Evolutionary conservation across 768 basidiomycete species (phyloP).

Genomic region (Pleurotus ostreatus): DNA sequence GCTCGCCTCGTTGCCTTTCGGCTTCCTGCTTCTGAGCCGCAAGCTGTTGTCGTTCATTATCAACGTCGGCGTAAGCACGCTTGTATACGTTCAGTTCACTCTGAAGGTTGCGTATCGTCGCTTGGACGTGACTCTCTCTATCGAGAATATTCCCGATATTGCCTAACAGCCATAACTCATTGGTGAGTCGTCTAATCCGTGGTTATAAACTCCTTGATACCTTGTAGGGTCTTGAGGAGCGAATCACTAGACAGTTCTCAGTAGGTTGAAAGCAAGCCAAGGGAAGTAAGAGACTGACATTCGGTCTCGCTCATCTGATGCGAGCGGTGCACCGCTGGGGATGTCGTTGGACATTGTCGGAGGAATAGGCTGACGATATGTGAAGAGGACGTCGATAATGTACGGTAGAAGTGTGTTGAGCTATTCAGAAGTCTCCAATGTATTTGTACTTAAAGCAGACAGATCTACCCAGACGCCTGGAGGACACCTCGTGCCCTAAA

Average conservation of each 20-base stretch:
- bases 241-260: conserved; percentile 16
- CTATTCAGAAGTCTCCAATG: too few species aligned
- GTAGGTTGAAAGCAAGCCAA: neutral
- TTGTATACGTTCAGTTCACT: conserved; percentile 40
- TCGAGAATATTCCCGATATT: conserved; percentile 34
- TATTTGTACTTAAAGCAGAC: too few species aligned
- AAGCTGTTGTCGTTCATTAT: conserved; percentile 25
- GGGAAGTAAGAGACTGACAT: neutral
- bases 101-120: conserved; percentile 32
- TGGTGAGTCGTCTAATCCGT: too few species aligned
- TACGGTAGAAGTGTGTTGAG: too few species aligned
- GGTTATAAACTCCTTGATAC: conserved; percentile 14
- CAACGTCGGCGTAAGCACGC: conserved; percentile 34
- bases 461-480: too few species aligned
- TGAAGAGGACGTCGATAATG: too few species aligned
- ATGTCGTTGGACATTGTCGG: neutral
- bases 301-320: neutral
- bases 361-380: neutral
- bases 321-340: neutral
- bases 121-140: conserved; percentile 24
- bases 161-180: conserved; percentile 18
- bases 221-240: conserved; percentile 32
- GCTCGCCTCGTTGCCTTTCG: conserved; percentile 31
- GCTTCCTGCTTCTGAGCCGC: conserved; percentile 30
- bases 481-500: too few species aligned